phyloP scores from a whole-genome alignment of 805 yeast genomes.

The Isabelozyma pseudorhagii region DNA sequence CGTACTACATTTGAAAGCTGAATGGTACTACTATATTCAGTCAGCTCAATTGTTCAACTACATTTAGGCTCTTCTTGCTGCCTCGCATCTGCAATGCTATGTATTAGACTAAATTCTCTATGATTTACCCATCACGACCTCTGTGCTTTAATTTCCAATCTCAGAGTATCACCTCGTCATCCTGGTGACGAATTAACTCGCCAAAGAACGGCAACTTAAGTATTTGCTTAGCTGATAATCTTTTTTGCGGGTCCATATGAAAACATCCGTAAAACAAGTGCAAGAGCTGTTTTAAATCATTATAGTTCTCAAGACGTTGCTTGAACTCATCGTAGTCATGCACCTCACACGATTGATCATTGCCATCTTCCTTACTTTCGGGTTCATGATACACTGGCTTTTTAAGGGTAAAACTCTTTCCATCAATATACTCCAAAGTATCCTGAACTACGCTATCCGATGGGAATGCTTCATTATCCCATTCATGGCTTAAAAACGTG shows the following conservation, averaged over 20 bases:
- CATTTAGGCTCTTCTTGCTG: too few relatives aligned
- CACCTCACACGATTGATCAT: slow-evolving; percentile 2
- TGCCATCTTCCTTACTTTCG: slow-evolving; percentile 1
- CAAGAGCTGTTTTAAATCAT: slow-evolving; percentile 46
- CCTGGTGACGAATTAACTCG: slow-evolving; percentile 30
- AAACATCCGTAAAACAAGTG: slow-evolving; percentile 57
- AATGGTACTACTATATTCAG: too few relatives aligned
- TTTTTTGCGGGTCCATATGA: slow-evolving; percentile 52
- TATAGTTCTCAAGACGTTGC: slow-evolving; percentile 23
- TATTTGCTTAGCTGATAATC: slow-evolving; percentile 58
- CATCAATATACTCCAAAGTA: slow-evolving; percentile 49
- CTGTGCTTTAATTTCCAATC: background rate
- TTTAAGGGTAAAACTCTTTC: slow-evolving; percentile 30
- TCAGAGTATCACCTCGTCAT: slow-evolving; percentile 27
- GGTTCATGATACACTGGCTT: slow-evolving; percentile 16
- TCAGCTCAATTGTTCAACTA: too few relatives aligned
- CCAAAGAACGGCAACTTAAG: slow-evolving; percentile 59
- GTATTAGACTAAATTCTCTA: too few relatives aligned
- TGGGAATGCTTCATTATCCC: slow-evolving; percentile 60
- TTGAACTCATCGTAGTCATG: slow-evolving; percentile 12
- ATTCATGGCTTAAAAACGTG: slow-evolving; percentile 36
- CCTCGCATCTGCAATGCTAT: too few relatives aligned
- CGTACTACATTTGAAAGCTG: too few relatives aligned
- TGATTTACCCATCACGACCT: too few relatives aligned
- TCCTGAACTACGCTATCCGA: slow-evolving; percentile 71